These are phyloP conservation scores for Marasmius sp. DNA, from an alignment of 1,284 basidiomycete genomes.

Conservation along the genomic window DNA sequence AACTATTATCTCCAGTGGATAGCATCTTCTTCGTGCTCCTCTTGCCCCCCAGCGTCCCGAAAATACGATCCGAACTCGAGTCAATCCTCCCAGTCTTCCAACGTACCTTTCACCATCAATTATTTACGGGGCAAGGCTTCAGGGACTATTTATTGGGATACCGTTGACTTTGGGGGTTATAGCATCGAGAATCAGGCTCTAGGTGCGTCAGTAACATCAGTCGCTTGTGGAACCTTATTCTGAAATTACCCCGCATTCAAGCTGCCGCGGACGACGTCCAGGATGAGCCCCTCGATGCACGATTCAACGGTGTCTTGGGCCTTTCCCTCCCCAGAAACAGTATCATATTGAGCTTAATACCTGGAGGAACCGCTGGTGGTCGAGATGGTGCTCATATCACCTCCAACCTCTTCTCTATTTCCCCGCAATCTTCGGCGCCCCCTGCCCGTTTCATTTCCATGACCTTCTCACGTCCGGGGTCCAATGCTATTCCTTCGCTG, in stretches of 20 bases:
- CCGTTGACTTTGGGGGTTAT: slow-evolving; percentile 57
- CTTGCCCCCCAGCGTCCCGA: slow-evolving; percentile 41
- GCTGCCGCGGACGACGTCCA: slow-evolving; percentile 54
- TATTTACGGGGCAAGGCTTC: slow-evolving; percentile 59
- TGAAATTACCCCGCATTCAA: slow-evolving; percentile 22
- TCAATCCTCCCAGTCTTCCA: slow-evolving; percentile 24
- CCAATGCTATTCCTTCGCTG: slow-evolving; percentile 48
- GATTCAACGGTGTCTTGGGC: slow-evolving; percentile 69
- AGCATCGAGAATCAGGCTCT: slow-evolving; percentile 60
- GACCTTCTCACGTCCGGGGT: slow-evolving; percentile 67
- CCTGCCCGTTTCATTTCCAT: slow-evolving; percentile 63
- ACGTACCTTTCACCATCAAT: slow-evolving; percentile 43
- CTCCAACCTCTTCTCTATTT: slow-evolving; percentile 67
- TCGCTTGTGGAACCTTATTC: background rate
- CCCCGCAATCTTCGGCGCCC: slow-evolving; percentile 49
- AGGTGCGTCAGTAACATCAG: slow-evolving; percentile 35
- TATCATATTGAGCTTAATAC: slow-evolving; percentile 50
- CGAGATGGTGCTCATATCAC: slow-evolving; percentile 64
- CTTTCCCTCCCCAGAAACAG: slow-evolving; percentile 69
- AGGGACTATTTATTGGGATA: slow-evolving; percentile 70
- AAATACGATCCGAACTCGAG: slow-evolving; percentile 51
- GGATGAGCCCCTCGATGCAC: slow-evolving; percentile 50
- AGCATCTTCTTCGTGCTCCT: slow-evolving; percentile 53
- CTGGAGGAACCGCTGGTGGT: slow-evolving; percentile 42
- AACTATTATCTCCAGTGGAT: slow-evolving; percentile 51